Conservation (phyloP, 169 alveolate species). For the Plasmodium gaboni region DNA sequence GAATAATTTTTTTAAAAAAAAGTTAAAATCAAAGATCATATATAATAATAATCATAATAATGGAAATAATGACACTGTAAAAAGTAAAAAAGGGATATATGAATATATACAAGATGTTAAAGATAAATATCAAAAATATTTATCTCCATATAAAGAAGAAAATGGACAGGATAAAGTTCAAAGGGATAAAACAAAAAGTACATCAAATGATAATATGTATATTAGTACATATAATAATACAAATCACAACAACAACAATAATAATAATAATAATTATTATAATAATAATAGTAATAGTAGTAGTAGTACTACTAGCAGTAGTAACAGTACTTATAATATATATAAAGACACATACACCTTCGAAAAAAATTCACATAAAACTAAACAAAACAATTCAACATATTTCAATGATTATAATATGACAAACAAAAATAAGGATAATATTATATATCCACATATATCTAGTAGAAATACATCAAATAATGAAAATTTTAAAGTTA, state of each 20-base stretch:
- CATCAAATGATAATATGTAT: too few species aligned
- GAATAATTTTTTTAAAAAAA: conserved; percentile 26
- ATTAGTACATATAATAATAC: too few species aligned
- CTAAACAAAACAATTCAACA: not conserved
- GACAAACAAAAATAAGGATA: conserved; percentile 6
- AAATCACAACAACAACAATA: too few species aligned
- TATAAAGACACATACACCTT: not conserved
- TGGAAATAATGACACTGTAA: not conserved
- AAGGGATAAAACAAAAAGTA: too few species aligned
- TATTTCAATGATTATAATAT: not conserved
- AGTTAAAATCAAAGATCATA: not conserved
- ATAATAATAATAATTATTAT: not conserved
- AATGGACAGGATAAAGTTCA: too few species aligned
- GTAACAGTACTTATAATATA: not conserved
- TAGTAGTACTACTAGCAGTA: not conserved
- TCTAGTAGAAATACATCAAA: too few species aligned
- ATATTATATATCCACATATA: not conserved
- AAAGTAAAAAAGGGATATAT: conserved; percentile 1
- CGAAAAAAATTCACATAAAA: not conserved
- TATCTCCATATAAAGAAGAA: too few species aligned
- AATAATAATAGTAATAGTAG: not conserved
- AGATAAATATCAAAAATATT: too few species aligned
- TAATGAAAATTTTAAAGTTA: not conserved
- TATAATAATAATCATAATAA: not conserved
- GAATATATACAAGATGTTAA: not conserved